These are phyloP conservation scores for Heliocybe sulcata DNA, from an alignment of 1,284 basidiomycete species.

Conservation along the genomic window DNA sequence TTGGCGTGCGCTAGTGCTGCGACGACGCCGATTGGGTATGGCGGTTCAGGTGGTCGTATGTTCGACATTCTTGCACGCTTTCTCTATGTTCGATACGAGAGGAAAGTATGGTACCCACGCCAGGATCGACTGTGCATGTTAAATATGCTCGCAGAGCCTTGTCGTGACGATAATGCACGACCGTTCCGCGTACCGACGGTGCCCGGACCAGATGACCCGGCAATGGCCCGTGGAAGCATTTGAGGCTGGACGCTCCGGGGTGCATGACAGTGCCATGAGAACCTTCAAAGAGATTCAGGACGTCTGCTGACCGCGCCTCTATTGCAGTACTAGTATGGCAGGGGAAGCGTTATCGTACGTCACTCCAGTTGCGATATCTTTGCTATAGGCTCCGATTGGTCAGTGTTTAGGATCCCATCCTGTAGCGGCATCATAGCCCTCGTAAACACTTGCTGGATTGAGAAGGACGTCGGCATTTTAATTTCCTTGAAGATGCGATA, in stretches of 20 bases:
- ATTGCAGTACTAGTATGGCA: not conserved
- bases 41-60: conserved; percentile 36
- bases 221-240: not conserved
- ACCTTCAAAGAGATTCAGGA: not conserved
- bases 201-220: not conserved
- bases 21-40: conserved; percentile 54
- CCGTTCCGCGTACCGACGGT: not conserved
- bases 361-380: not conserved
- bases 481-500: too few relatives aligned
- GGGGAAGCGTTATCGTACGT: not conserved
- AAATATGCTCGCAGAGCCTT: not conserved
- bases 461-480: too few relatives aligned
- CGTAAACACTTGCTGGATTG: too few relatives aligned
- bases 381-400: not conserved
- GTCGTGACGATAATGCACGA: not conserved
- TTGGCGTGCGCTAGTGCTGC: conserved; percentile 43
- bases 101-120: not conserved
- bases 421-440: too few relatives aligned
- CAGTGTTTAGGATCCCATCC: not conserved
- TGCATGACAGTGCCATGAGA: not conserved
- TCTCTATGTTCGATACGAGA: not conserved
- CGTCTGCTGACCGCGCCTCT: not conserved
- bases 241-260: not conserved
- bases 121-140: not conserved
- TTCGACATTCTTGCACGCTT: not conserved